phyloP scores from a whole-genome alignment of 2,329 filamentous ascomycete genomes.

The Emmonsia crescens region DNA sequence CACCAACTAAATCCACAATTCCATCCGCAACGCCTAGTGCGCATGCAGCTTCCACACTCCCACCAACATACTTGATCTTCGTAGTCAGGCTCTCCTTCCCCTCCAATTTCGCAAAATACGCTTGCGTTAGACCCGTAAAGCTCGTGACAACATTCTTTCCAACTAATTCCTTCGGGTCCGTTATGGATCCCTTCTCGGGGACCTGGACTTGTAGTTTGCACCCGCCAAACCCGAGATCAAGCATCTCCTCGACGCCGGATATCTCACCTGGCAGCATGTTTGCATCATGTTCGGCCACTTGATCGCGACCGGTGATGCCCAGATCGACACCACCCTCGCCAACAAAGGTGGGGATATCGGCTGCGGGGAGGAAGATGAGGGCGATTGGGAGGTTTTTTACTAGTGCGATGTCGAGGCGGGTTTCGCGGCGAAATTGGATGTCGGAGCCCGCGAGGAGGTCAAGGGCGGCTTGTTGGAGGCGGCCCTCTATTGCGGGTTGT shows the following conservation, averaged over 20 bases:
- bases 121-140: slow-evolving; percentile 72
- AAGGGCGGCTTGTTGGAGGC: slow-evolving; percentile 75
- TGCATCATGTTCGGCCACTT: slow-evolving; percentile 82
- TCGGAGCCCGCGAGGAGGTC: slow-evolving; percentile 89
- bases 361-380: slow-evolving; percentile 90
- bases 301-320: slow-evolving; percentile 88
- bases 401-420: slow-evolving; percentile 88
- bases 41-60: slow-evolving; percentile 94
- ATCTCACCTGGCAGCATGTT: slow-evolving; percentile 25
- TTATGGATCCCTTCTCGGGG: slow-evolving; percentile 68
- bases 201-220: slow-evolving; percentile 98
- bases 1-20: slow-evolving; percentile 93
- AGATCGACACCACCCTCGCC: slow-evolving; percentile 88
- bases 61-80: slow-evolving; percentile 86
- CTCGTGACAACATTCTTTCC: slow-evolving; percentile 93
- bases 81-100: slow-evolving; percentile 42
- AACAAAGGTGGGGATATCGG: slow-evolving; percentile 95
- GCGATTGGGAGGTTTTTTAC: slow-evolving; percentile 95
- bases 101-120: slow-evolving; percentile 77
- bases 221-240: slow-evolving; percentile 80
- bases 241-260: slow-evolving; percentile 66
- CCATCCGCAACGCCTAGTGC: slow-evolving; percentile 91
- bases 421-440: slow-evolving; percentile 92
- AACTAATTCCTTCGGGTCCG: slow-evolving; percentile 62
- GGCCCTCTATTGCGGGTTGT: slow-evolving; percentile 57